A percentile compares a stretch with the other conserved stretches of the same genome.
Conservation (phyloP, 306 rosid species). For the Luffa acutangula region DNA sequence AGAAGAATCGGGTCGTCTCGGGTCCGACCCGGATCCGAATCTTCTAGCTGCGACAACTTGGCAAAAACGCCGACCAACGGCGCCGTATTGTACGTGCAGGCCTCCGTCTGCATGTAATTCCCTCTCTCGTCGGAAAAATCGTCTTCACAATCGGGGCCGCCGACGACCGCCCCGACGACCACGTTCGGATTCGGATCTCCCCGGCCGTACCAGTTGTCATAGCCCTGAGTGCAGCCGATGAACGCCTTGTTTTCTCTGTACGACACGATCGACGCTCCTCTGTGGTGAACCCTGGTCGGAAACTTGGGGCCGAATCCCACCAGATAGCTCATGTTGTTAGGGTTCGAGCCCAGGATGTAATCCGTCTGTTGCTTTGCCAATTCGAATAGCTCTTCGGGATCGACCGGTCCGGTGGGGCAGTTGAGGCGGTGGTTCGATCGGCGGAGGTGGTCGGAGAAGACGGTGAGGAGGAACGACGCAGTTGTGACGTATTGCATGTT, state of each 20-base stretch:
- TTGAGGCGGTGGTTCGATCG: conserved; percentile 36
- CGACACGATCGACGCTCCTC: conserved; percentile 82
- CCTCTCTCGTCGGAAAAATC: conserved; percentile 54
- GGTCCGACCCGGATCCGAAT: conserved; percentile 15
- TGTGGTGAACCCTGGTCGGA: conserved; percentile 78
- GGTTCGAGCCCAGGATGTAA: conserved; percentile 82
- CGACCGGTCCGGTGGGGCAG: conserved; percentile 35
- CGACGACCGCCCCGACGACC: conserved; percentile 85
- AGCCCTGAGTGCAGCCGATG: conserved; percentile 96
- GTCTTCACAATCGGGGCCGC: conserved; percentile 82
- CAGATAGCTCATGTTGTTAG: conserved; percentile 77
- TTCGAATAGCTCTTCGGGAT: conserved; percentile 30
- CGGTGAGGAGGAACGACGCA: conserved; percentile 66
- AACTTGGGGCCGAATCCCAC: conserved; percentile 68
- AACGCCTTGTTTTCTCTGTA: conserved; percentile 72
- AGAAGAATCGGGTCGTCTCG: conserved; percentile 29
- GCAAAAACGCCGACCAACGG: conserved; percentile 87
- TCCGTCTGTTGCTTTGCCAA: conserved; percentile 72
- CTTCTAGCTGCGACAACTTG: conserved; percentile 38
- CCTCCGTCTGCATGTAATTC: conserved; percentile 94
- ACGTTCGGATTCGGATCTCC: conserved; percentile 54
- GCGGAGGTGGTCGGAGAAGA: conserved; percentile 57
- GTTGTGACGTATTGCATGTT: conserved; percentile 96
- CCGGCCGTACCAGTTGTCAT: conserved; percentile 69
- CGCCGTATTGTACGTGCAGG: conserved; percentile 91